Evolutionary conservation across 768 basidiomycete species (phyloP), one percentile per base, ranked within the genome.

Genomic region (Hypholoma sublateritium): DNA sequence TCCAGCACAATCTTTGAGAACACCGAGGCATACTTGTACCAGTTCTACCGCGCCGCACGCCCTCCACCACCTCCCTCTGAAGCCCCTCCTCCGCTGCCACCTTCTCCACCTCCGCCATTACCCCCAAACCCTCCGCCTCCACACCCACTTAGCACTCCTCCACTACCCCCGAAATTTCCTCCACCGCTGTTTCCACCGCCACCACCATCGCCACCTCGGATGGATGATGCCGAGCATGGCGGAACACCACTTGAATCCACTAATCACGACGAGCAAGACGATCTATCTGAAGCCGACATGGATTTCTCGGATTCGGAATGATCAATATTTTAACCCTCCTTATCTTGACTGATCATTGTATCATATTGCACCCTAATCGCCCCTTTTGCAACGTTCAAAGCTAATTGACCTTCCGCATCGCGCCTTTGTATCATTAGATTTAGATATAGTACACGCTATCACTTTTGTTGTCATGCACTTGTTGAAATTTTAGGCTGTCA

Each of bases 61-160:
- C 64, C 67, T 1, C 69, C 69, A 16, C 69, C 70, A 54, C 51
- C 69, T 57, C 63, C 71, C 36, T 54, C 67, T 43, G 67, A 72
- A 39, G 71, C 71, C 47, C 74, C 78, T 50, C 73, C 72, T 6
- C 74, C 77, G 11, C 68, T 73, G 4, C 71, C 75, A 25, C 71
- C 72, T 21, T 69, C 70, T 6, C 62, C 62, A 14, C 64, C 66
- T n/a, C 61, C 68, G 2, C 62, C 69, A 8, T 51, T 52, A 21
- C 58, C 58, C 16, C 48, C 55, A 13, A 43, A 55, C 0, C 22
- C 52, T 1, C 57, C 59, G 19, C 63, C 65, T 4, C 59, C 48
- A 13, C 44, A 22, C 16, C 51, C 59, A 32, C 50, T 52, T 11
- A 53, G 39, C 12, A 25, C 55, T 35, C 48, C 56, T 45, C 21